Conservation (phyloP, 352 stramenopile species). For the Phytophthora syringae region DNA sequence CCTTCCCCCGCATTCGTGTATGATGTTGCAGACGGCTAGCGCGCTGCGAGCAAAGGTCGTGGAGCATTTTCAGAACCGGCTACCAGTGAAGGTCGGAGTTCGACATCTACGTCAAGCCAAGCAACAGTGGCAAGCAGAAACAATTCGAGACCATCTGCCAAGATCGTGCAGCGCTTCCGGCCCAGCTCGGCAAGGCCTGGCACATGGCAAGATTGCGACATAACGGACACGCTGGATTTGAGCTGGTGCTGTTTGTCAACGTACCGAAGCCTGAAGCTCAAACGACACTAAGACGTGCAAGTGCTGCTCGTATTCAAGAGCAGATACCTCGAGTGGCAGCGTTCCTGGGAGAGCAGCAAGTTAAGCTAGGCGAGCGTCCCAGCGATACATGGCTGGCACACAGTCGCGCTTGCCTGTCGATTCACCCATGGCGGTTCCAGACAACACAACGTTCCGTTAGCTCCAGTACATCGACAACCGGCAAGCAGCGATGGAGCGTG, state of each 20-base stretch:
- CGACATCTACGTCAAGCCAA: conserved; percentile 16
- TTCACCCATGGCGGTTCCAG: background rate
- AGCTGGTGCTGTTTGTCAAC: conserved; percentile 21
- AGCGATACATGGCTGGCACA: conserved; percentile 20
- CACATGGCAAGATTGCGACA: conserved; percentile 11
- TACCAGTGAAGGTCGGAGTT: conserved; percentile 4
- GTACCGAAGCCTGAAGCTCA: conserved; percentile 10
- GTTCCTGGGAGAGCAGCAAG: conserved; percentile 10
- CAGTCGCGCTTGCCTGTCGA: conserved; percentile 16
- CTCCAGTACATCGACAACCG: conserved; percentile 9
- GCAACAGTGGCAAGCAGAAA: conserved; percentile 14
- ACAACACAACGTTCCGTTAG: conserved; percentile 12
- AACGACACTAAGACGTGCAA: background rate
- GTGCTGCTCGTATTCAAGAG: conserved; percentile 9
- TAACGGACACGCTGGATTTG: conserved; percentile 18
- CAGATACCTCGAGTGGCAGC: conserved; percentile 19
- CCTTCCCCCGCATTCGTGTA: conserved; percentile 5
- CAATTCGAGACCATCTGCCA: conserved; percentile 7
- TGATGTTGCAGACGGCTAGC: conserved; percentile 11
- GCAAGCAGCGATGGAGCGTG: background rate
- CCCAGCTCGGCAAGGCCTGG: conserved; percentile 10
- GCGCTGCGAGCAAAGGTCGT: conserved; percentile 2
- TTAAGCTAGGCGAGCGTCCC: background rate
- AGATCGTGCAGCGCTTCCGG: background rate
- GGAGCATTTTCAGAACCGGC: conserved; percentile 8